Evolutionary conservation across 2,329 filamentous ascomycete genomes (phyloP).

Genomic region (Diaporthe destruens): DNA sequence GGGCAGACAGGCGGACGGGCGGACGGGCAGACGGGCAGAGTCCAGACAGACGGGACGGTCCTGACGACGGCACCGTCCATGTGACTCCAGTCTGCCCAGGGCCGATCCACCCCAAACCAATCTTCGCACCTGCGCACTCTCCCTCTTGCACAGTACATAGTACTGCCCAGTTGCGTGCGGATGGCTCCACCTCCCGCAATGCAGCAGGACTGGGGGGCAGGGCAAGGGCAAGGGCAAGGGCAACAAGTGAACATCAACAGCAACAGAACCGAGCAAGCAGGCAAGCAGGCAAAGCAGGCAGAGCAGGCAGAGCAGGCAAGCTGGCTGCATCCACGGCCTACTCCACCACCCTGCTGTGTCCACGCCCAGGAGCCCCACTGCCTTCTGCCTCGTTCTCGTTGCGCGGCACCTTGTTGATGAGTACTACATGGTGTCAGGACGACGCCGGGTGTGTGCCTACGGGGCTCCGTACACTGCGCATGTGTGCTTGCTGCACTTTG

Average conservation of each 20-base stretch:
- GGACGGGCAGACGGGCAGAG: too few species aligned
- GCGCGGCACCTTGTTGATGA: slow-evolving; percentile 21
- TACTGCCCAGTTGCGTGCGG: slow-evolving; percentile 33
- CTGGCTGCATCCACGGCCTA: slow-evolving; percentile 4
- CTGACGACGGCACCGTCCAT: not conserved
- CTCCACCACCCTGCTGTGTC: slow-evolving; percentile 28
- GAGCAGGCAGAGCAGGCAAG: too few species aligned
- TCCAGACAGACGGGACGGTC: not conserved
- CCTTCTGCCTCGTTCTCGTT: slow-evolving; percentile 8
- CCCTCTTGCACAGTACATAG: not conserved
- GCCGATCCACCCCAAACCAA: not conserved
- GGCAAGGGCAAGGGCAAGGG: not conserved
- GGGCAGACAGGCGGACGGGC: not conserved
- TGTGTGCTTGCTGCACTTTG: slow-evolving; percentile 19
- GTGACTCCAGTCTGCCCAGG: not conserved
- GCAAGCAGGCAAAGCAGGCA: too few species aligned
- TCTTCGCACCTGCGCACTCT: not conserved
- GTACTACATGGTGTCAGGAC: too few species aligned
- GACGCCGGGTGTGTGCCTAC: slow-evolving; percentile 2
- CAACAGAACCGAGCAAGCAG: slow-evolving; percentile 2
- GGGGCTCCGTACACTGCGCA: not conserved
- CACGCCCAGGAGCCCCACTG: slow-evolving; percentile 20
- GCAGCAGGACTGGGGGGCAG: slow-evolving; percentile 3
- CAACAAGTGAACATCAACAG: slow-evolving; percentile 7
- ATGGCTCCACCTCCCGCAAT: slow-evolving; percentile 37